phyloP scores from a whole-genome alignment of 768 basidiomycete genomes.

The Mycena haematopus region DNA sequence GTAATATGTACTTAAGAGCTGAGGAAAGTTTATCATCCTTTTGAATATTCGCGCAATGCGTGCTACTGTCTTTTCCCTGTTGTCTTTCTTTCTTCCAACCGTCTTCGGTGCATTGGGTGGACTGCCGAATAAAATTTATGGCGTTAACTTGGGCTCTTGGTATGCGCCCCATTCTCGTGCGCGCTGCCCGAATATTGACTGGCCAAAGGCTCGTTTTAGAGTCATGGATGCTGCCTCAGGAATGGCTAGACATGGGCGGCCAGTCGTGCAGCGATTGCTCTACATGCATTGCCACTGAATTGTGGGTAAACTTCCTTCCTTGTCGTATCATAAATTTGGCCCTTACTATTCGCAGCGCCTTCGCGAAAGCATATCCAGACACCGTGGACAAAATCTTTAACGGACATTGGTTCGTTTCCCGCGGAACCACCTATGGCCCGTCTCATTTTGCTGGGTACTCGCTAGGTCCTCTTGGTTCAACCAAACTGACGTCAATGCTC shows the following conservation, averaged over 20 bases:
- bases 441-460: constrained; percentile 30
- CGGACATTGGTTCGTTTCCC: constrained; percentile 60
- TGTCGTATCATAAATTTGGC: not conserved
- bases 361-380: constrained; percentile 63
- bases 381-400: constrained; percentile 65
- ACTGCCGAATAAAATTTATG: constrained; percentile 62
- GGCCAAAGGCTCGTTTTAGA: constrained; percentile 66
- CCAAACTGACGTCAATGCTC: constrained; percentile 59
- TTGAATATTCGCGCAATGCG: constrained; percentile 11
- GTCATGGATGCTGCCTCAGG: constrained; percentile 83
- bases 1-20: no score
- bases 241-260: constrained; percentile 80
- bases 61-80: not conserved
- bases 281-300: constrained; percentile 71
- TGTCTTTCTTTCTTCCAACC: constrained; percentile 4
- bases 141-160: constrained; percentile 78
- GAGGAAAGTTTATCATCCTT: not conserved
- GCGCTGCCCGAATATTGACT: not conserved
- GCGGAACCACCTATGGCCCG: not conserved
- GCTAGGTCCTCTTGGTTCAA: constrained; percentile 76
- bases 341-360: constrained; percentile 47
- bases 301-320: constrained; percentile 45
- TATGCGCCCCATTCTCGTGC: constrained; percentile 36
- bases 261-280: constrained; percentile 63
- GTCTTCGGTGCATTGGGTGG: constrained; percentile 11